Percentiles rank a stretch among this genome's conserved stretches.
These are phyloP conservation scores for Leucosporidium scottii DNA, from an alignment of 768 basidiomycete genomes.

Conservation along the genomic window DNA sequence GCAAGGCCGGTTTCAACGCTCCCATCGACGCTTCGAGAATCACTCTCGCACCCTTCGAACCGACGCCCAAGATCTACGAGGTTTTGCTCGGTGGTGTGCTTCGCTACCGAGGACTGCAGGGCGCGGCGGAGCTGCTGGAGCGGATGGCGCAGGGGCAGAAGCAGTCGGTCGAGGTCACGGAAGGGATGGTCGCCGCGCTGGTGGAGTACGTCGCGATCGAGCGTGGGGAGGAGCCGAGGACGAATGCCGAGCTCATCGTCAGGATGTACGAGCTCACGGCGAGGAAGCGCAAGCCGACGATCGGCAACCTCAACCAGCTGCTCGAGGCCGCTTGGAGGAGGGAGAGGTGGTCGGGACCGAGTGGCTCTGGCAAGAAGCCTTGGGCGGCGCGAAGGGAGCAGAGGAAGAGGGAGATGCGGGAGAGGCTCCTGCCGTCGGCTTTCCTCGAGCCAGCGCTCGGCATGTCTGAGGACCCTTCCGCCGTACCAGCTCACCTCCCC, in stretches of 20 bases:
- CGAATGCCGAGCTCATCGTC: conserved; percentile 6
- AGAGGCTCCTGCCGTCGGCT: too few relatives aligned
- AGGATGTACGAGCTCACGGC: conserved; percentile 8
- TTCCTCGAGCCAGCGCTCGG: too few relatives aligned
- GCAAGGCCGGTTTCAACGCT: background rate
- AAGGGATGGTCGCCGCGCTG: conserved; percentile 21
- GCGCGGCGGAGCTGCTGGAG: conserved; percentile 9
- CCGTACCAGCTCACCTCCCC: too few relatives aligned
- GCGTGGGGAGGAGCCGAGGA: background rate
- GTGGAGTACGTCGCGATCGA: conserved; percentile 17
- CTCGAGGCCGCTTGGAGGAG: conserved; percentile 23
- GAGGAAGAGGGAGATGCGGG: background rate
- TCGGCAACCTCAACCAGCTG: conserved; percentile 14
- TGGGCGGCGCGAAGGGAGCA: background rate
- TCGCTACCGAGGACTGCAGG: conserved; percentile 9
- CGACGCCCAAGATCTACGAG: conserved; percentile 13
- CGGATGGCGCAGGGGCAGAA: background rate
- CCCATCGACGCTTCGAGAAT: too few relatives aligned
- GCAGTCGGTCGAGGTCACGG: conserved; percentile 5
- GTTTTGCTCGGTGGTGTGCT: conserved; percentile 16
- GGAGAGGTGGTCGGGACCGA: conserved; percentile 3
- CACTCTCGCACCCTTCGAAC: background rate
- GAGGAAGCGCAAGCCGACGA: conserved; percentile 6
- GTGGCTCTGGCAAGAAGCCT: too few relatives aligned
- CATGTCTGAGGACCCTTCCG: too few relatives aligned